Percentiles rank a stretch among this genome's conserved stretches.
These are phyloP conservation scores for Rhizopogon vesiculosus DNA, from an alignment of 768 basidiomycete species.

Conservation along the genomic window DNA sequence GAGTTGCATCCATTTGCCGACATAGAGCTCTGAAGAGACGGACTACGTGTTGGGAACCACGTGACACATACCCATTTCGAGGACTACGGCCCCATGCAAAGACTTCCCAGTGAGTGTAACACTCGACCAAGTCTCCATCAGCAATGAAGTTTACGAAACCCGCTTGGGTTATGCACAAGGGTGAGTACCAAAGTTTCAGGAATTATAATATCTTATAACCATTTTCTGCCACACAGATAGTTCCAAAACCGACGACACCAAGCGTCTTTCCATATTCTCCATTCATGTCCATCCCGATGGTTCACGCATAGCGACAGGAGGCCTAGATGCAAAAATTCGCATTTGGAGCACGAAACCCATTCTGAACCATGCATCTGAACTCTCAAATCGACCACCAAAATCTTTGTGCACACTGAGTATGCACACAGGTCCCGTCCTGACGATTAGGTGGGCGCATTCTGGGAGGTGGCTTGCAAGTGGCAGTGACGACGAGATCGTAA, in stretches of 20 bases:
- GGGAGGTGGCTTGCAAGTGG: constrained; percentile 95
- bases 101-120: background rate
- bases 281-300: constrained; percentile 95
- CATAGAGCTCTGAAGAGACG: constrained; percentile 31
- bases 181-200: constrained; percentile 18
- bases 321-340: constrained; percentile 91
- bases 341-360: constrained; percentile 98
- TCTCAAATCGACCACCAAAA: constrained; percentile 72
- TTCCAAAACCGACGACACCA: constrained; percentile 52
- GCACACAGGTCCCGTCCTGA: constrained; percentile 91
- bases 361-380: constrained; percentile 65
- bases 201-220: background rate
- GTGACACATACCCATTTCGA: background rate
- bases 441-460: constrained; percentile 90
- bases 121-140: background rate
- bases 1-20: too few species aligned
- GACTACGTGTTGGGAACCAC: constrained; percentile 34
- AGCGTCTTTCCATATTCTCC: constrained; percentile 84
- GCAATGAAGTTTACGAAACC: constrained; percentile 86
- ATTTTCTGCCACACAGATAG: constrained; percentile 24
- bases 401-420: constrained; percentile 86
- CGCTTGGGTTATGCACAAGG: constrained; percentile 82
- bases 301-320: constrained; percentile 95
- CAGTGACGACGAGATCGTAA: constrained; percentile 91
- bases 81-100: too few species aligned